Evolutionary conservation across 352 stramenopile genomes (phyloP), one percentile per base, ranked within the genome.

Genomic region (Aphanomyces euteiches): DNA sequence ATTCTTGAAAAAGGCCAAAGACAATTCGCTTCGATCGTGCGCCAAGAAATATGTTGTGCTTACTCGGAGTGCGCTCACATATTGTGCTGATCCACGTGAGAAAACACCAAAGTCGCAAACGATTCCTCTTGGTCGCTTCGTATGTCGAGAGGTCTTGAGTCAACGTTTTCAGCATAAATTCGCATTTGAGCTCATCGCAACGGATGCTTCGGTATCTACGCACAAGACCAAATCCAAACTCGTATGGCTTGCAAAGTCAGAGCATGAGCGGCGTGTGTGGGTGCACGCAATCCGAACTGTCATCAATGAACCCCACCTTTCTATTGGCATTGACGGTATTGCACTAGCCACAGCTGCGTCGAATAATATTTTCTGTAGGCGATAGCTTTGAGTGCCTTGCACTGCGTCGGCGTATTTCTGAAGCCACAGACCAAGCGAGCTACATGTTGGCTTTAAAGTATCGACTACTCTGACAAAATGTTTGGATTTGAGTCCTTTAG

Each of bases 161-260:
- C 64, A 70, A 50, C 64, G 64, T 40, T 70, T 70, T 50, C 64
- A 70, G 21, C 48, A 70, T 50, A 70, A 70, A 38, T 63, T 56
- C 21, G 64, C 64, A 15, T 70, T 70, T 34, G 64, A 70, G 21
- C 40, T 70, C 4, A 63, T 70, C 54, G 64, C 64, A 10, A 67
- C 59, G 10, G 48, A 61, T 37, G 36, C 43, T 12, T 28, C 10
- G 12, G 38, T 39, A 37, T 36, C 43, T 36, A 28, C 43, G 19
- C 17, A 60, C 12, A 58, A 59, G 39, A 36, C 43, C 37, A 63
- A 63, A 36, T 19, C 64, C 13, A 70, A 64, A 43, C 36, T 70
- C 38, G 54, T 70, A 10, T 70, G 45, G 45, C 59, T 70, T 21
- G 64, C 64, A 21, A 63, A 60, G 45, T 70, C 64, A 21, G 64